Base-by-base conservation (phyloP, 257 asterid species). In the Anisodus acutangulus region DNA sequence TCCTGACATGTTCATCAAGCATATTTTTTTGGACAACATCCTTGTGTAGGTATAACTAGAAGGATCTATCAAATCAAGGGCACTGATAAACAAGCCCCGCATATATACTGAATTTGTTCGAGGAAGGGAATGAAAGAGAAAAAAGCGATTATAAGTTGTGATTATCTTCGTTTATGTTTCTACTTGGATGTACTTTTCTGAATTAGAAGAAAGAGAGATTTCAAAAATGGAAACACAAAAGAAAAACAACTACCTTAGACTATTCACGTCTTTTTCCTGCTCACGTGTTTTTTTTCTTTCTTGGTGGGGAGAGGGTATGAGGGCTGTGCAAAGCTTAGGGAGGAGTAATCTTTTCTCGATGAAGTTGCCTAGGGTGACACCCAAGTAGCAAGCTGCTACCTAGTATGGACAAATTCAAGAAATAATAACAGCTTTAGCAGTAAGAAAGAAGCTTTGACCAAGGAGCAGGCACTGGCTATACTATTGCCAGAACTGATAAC, bases 1-100 rank as follows among this genome's bases (percentile, higher is more conserved):
- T 70, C 16, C 57, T 70, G 57, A 70, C 8, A 17, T 70, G 2
- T 70, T 70, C 57, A n/a, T 70, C 79, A 70, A 41, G 57, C 79
- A 70, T 68, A 68, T 68, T 4, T 43, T 31, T 8, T 43, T 8
- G 16, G 79, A n/a, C 35, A 9, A 43, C 57, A 0, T 43, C 79
- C 79, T 70, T 70, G 79, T 41, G 79, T 8, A 70, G 79, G 79
- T 70, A 39, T 41, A 70, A 41, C 54, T 70, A 70, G 79, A 70
- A 70, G 55, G 55, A 41, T 70, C 79, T 70, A 17, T 43, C 78
- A 43, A 43, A 70, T 70, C 35, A 70, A 70, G 16, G 57, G 79
- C 79, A 8, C 79, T 17, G 37, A 9, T 17, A 70, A 70, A 70
- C 57, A 70, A 70, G 57, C 17, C 79, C 57, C 4, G 3, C 37